Percentiles rank a stretch among this genome's conserved stretches.
Conservation (phyloP, 1,139 yeast species). For the Pichia cactophila region DNA sequence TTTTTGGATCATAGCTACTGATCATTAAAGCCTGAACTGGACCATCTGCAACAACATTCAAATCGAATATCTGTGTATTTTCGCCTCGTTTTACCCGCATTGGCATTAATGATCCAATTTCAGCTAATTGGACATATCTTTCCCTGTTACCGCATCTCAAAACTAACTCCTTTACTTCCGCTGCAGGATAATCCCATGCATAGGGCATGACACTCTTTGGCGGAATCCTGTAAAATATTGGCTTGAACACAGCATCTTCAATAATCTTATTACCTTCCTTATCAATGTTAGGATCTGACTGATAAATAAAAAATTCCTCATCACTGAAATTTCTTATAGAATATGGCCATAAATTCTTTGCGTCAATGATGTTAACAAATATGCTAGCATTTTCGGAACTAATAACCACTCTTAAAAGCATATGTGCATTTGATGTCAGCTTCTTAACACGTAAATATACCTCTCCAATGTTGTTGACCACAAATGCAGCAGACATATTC, state of each 20-base stretch:
- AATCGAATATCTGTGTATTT: slow-evolving; percentile 54
- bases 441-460: slow-evolving; percentile 63
- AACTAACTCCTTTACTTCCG: slow-evolving; percentile 71
- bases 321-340: slow-evolving; percentile 86
- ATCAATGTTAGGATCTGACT: slow-evolving; percentile 73
- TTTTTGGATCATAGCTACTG: slow-evolving; percentile 71
- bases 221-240: slow-evolving; percentile 72
- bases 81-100: slow-evolving; percentile 59
- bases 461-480: slow-evolving; percentile 77
- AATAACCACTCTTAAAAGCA: slow-evolving; percentile 64
- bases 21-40: slow-evolving; percentile 85
- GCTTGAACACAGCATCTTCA: slow-evolving; percentile 48
- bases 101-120: slow-evolving; percentile 85
- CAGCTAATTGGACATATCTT: slow-evolving; percentile 77
- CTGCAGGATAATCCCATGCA: slow-evolving; percentile 96
- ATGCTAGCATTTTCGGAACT: slow-evolving; percentile 74
- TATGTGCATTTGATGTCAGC: slow-evolving; percentile 44
- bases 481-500: slow-evolving; percentile 85
- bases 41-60: slow-evolving; percentile 94
- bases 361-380: slow-evolving; percentile 66
- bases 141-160: slow-evolving; percentile 67
- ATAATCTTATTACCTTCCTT: slow-evolving; percentile 50
- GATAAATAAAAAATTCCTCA: slow-evolving; percentile 75
- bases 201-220: slow-evolving; percentile 95
- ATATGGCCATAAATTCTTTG: slow-evolving; percentile 83